These are phyloP conservation scores for Globisporangium irregulare DNA, from an alignment of 352 stramenopile genomes.

Conservation along the genomic window DNA sequence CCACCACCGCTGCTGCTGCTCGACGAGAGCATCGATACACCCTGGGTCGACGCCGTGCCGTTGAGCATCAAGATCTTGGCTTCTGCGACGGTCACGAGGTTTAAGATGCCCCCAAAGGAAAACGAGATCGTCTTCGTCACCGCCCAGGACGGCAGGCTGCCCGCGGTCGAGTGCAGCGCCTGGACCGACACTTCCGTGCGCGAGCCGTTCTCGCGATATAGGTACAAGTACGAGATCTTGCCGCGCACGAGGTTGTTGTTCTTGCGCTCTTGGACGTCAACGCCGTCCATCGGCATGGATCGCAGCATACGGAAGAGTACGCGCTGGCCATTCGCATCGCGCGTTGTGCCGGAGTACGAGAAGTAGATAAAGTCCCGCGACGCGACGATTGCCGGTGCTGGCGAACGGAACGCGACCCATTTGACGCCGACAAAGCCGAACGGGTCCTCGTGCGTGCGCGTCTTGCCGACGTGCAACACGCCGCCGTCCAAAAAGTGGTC, in stretches of 20 bases:
- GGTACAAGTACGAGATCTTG: conserved; percentile 37
- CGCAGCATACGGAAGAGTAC: conserved; percentile 35
- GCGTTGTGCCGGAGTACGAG: conserved; percentile 31
- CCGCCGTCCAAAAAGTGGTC: conserved; percentile 42
- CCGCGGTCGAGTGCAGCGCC: conserved; percentile 33
- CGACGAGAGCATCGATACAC: not conserved
- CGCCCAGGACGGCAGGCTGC: conserved; percentile 30
- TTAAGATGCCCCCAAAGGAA: conserved; percentile 31
- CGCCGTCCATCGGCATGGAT: conserved; percentile 40
- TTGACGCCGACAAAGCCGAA: conserved; percentile 49
- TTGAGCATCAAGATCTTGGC: conserved; percentile 27
- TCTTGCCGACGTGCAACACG: conserved; percentile 38
- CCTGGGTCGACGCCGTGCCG: conserved; percentile 20
- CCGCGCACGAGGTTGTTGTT: conserved; percentile 33
- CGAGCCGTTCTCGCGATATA: conserved; percentile 35
- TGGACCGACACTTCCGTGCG: conserved; percentile 30
- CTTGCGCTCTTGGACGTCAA: conserved; percentile 24
- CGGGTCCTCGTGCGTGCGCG: conserved; percentile 30
- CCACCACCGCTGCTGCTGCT: conserved; percentile 3
- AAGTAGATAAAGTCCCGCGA: conserved; percentile 46
- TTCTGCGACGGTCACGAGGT: conserved; percentile 33
- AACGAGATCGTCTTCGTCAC: conserved; percentile 42
- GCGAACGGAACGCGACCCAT: conserved; percentile 40
- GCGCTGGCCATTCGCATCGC: conserved; percentile 34
- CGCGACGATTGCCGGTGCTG: conserved; percentile 29